These are phyloP conservation scores for Falciphora oryzae DNA, from an alignment of 2,329 filamentous ascomycete genomes.

Conservation along the genomic window DNA sequence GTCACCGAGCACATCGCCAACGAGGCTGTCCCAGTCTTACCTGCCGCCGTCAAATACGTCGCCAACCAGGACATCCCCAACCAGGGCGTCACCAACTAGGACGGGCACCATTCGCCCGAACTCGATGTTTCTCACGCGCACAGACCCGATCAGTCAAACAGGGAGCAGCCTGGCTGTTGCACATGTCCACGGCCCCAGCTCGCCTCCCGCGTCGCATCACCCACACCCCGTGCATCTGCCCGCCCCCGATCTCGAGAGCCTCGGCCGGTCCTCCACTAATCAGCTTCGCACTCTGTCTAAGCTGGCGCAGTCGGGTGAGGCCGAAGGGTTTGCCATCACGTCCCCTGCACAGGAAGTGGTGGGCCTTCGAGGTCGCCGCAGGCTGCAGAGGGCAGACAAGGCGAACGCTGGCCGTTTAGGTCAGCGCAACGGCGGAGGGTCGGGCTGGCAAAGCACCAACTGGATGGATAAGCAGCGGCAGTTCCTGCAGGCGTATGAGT, in stretches of 20 bases:
- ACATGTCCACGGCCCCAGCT: conserved; percentile 22
- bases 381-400: conserved; percentile 67
- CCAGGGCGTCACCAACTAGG: conserved; percentile 32
- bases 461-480: conserved; percentile 99
- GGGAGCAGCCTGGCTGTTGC: conserved; percentile 27
- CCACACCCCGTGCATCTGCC: conserved; percentile 44
- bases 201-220: conserved; percentile 31
- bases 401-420: conserved; percentile 40
- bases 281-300: conserved; percentile 84
- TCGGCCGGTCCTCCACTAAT: conserved; percentile 84
- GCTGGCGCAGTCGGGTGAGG: conserved; percentile 67
- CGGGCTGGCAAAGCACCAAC: conserved; percentile 74
- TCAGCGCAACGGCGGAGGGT: conserved; percentile 39
- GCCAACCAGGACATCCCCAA: neutral
- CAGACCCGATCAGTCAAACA: conserved; percentile 43
- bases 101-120: conserved; percentile 44
- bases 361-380: conserved; percentile 77
- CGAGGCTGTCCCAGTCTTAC: conserved; percentile 15
- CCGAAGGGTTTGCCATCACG: conserved; percentile 76
- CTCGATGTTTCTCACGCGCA: conserved; percentile 55
- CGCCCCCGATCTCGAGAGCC: conserved; percentile 68
- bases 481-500: conserved; percentile 95
- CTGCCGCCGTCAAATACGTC: conserved; percentile 19
- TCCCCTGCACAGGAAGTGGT: conserved; percentile 78
- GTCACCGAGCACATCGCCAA: conserved; percentile 11